Evolutionary conservation across 2,329 filamentous ascomycete genomes (phyloP), one percentile per base, ranked within the genome.

Genomic region (Trichoderma arundinaceum): DNA sequence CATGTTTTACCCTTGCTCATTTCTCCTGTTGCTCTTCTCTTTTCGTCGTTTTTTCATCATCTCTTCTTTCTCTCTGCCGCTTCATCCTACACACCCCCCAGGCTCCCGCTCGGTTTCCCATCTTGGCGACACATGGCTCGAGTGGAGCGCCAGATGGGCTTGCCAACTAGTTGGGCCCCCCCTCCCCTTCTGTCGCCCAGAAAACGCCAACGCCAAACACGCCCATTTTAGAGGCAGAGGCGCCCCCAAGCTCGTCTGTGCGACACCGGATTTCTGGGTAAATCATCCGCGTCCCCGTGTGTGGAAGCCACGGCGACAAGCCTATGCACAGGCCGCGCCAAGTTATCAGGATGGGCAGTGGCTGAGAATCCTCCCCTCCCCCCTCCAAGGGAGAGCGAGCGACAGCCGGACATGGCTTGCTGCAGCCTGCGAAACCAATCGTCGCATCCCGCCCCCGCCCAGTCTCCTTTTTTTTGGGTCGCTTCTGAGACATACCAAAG

Each of bases 101-200:
- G n/a, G n/a, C 38, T 54, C 61, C 43, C 41, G 52, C 35, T 35
- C 48, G 13, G 49, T 54, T 44, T 60, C 54, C 64, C 56, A 54
- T 46, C 56, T 60, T 65, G 64, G 54, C 64, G 48, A 44, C 64
- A 65, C 64, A 65, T 65, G 64, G 62, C 62, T 60, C 19, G 46
- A 43, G 62, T 65, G 62, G 64, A 65, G 19, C 48, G 32, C 44
- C 46, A 44, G 35, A 46, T 13, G 53, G 38, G 53, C 53, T 65
- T 35, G 33, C 9, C 33, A 5, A 32, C 38, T 56, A 48, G 49
- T n/a, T n/a, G n/a, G n/a, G n/a, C n/a, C n/a, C n/a, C n/a, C n/a
- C n/a, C n/a, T n/a, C n/a, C n/a, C n/a, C n/a, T 22, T 64, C 41
- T 28, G 15, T 46, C 41, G n/a, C 39, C 33, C 28, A 62, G 22